phyloP scores from a whole-genome alignment of 176 grass and related monocot species.

The Coix lacrymajobi region DNA sequence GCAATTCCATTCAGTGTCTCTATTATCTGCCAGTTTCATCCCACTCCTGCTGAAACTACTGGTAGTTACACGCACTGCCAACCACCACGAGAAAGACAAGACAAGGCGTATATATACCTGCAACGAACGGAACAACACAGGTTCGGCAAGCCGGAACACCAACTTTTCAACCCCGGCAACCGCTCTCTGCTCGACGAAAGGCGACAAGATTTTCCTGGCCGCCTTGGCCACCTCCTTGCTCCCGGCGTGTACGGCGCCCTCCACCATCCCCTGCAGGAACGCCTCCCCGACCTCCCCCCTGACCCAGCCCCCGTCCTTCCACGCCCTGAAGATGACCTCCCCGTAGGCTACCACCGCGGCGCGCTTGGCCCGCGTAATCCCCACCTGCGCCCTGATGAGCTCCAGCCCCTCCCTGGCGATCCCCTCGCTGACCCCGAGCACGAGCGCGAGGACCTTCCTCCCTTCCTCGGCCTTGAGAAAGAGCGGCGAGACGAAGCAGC shows the following conservation, averaged over 20 bases:
- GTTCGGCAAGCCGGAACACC: slow-evolving; percentile 67
- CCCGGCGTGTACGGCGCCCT: slow-evolving; percentile 53
- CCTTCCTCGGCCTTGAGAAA: slow-evolving; percentile 79
- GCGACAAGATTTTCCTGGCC: slow-evolving; percentile 53
- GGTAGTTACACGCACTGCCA: neutral
- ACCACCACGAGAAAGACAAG: neutral
- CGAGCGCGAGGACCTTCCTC: slow-evolving; percentile 52
- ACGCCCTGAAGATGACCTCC: slow-evolving; percentile 82
- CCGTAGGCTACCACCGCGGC: slow-evolving; percentile 64
- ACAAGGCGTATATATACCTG: slow-evolving; percentile 47
- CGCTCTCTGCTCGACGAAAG: slow-evolving; percentile 62
- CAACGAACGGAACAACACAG: slow-evolving; percentile 79
- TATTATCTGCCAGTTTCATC: neutral
- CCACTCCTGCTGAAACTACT: neutral
- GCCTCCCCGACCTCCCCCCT: slow-evolving; percentile 56
- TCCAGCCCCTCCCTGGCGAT: slow-evolving; percentile 63
- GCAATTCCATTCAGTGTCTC: neutral
- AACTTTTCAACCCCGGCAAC: slow-evolving; percentile 76
- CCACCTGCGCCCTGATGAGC: slow-evolving; percentile 69
- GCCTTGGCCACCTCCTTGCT: slow-evolving; percentile 51
- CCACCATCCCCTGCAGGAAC: slow-evolving; percentile 74
- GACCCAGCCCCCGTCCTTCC: slow-evolving; percentile 56
- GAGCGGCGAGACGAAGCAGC: slow-evolving; percentile 63
- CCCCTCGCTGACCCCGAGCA: slow-evolving; percentile 62
- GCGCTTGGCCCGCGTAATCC: slow-evolving; percentile 50